Conservation (phyloP, 805 yeast species). For the Ogataea pilisensis region DNA sequence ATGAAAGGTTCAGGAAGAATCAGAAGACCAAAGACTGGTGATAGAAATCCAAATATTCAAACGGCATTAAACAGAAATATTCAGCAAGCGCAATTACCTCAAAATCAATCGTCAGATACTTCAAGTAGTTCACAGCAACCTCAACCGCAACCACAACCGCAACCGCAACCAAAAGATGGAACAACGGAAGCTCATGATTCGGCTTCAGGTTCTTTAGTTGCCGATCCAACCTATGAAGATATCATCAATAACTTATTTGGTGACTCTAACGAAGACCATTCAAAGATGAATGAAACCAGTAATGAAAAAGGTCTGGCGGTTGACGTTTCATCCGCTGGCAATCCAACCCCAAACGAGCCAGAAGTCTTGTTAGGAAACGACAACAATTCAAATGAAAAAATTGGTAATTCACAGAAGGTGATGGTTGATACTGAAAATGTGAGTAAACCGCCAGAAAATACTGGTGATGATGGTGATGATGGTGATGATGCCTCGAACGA, state of each 20-base stretch:
- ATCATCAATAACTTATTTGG: conserved; percentile 22
- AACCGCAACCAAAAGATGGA: background rate
- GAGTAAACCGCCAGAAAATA: background rate
- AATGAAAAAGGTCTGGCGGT: conserved; percentile 1
- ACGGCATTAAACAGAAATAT: conserved; percentile 9
- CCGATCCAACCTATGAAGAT: conserved; percentile 21
- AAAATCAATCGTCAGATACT: background rate
- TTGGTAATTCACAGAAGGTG: too few relatives aligned
- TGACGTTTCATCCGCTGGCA: too few relatives aligned
- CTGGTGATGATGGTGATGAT: conserved; percentile 11
- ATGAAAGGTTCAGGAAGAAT: conserved; percentile 8
- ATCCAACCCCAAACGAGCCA: too few relatives aligned
- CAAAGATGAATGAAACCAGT: background rate
- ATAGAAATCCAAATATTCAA: conserved; percentile 12
- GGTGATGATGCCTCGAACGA: conserved; percentile 26
- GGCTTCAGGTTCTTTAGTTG: background rate
- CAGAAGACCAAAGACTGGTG: conserved; percentile 22
- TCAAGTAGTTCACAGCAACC: background rate
- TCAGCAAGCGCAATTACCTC: conserved; percentile 1
- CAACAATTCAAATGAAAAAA: too few relatives aligned
- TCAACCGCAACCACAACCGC: background rate
- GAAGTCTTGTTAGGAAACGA: too few relatives aligned
- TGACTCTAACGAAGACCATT: conserved; percentile 3
- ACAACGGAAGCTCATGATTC: background rate
- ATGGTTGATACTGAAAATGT: background rate